Evolutionary conservation across 345 rosid genomes (phyloP).

Genomic region (Salix caprea): DNA sequence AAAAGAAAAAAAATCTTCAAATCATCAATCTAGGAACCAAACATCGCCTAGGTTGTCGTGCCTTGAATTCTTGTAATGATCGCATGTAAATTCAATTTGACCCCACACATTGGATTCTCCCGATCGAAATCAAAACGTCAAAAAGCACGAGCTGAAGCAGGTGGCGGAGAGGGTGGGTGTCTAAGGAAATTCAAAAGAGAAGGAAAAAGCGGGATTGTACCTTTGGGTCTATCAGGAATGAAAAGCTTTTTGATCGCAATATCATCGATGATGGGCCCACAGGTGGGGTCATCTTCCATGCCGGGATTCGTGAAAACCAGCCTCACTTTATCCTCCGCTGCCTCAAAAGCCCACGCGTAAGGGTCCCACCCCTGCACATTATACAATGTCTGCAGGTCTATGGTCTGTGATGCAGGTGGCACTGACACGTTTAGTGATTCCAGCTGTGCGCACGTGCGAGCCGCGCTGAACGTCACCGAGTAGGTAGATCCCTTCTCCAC

Average conservation of each 20-base stretch:
- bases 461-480: slow-evolving; percentile 93
- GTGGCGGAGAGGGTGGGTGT: not conserved
- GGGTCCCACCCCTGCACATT: slow-evolving; percentile 99
- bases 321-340: slow-evolving; percentile 46
- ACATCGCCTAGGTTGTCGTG: not conserved
- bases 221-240: slow-evolving; percentile 68
- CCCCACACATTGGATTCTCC: slow-evolving; percentile 4
- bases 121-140: slow-evolving; percentile 5
- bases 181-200: not conserved
- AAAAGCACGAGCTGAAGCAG: not conserved
- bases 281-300: slow-evolving; percentile 96
- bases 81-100: not conserved
- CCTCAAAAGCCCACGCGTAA: slow-evolving; percentile 85
- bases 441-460: slow-evolving; percentile 97
- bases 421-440: slow-evolving; percentile 92
- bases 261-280: slow-evolving; percentile 94
- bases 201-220: slow-evolving; percentile 25
- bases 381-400: slow-evolving; percentile 87
- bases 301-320: slow-evolving; percentile 80
- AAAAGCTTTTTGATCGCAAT: slow-evolving; percentile 85
- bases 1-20: not conserved
- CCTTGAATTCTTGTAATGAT: not conserved
- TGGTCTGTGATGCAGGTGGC: slow-evolving; percentile 62
- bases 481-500: slow-evolving; percentile 81
- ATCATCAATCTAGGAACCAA: not conserved